Base-by-base conservation (phyloP, 257 asterid species). In the Nicotiana tabacum region DNA sequence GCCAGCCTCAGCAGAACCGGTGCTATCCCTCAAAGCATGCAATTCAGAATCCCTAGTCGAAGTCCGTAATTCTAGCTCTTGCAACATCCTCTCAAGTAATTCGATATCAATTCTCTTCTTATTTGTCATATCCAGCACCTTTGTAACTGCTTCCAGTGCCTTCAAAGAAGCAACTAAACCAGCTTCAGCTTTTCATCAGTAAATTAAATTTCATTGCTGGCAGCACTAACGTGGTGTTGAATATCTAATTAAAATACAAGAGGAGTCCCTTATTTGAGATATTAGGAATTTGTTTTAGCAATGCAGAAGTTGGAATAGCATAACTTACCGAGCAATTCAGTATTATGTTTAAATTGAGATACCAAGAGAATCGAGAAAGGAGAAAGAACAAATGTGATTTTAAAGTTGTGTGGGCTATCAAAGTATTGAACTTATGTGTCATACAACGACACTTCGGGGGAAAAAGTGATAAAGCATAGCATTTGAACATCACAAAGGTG, bases 61-160 rank as follows among this genome's bases (percentile, higher is more conserved):
- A 56, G 80, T 84, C 58, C 89, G 90, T 33, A 79, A 81, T 85
- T 96, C 98, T 61, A 94, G 82, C 82, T 91, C 95, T 55, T 81
- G 86, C 90, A 90, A 89, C 35, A 96, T 80, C 83, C 92, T 90
- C 84, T 91, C 95, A 13, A 94, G 84, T 67, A 94, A 88, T 82
- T 72, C 92, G 18, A 78, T 43, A 85, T 94, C 94, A 16, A 88
- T 48, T 85, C 93, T 88, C 89, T 92, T 96, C 87, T 82, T 90
- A 35, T 89, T 88, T 9, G 92, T 83, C 89, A 90, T 85, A 79
- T 93, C 94, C 67, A 96, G 81, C 80, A 96, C 98, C 83, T 83
- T 93, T 30, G 86, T 90, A 65, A 90, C 87, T 48, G 98, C 98
- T 85, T 94, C 98, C 90, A 94, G 76, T 12, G 97, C 95, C 91